Conservation (phyloP, 768 basidiomycete species). For the Strobilomyces dryophilus region DNA sequence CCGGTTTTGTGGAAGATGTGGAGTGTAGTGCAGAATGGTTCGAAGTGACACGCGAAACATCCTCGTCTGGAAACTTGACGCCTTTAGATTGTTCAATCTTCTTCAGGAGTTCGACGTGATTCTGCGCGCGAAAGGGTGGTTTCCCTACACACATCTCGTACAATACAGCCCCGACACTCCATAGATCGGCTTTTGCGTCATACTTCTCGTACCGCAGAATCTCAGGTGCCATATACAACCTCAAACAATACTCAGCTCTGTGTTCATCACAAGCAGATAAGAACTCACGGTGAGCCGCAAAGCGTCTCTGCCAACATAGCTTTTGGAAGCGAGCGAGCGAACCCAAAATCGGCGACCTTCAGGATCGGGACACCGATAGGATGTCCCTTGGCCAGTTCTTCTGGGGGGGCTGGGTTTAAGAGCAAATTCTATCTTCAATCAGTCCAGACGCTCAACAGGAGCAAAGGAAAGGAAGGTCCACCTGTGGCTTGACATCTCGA, state of each 20-base stretch:
- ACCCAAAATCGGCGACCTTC: slow-evolving; percentile 98
- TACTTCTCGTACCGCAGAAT: slow-evolving; percentile 97
- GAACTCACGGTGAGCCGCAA: slow-evolving; percentile 90
- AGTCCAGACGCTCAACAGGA: slow-evolving; percentile 1
- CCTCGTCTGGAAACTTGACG: slow-evolving; percentile 93
- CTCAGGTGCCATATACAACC: slow-evolving; percentile 98
- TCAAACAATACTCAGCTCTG: slow-evolving; percentile 25
- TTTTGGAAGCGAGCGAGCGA: slow-evolving; percentile 87
- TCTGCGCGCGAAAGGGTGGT: slow-evolving; percentile 92
- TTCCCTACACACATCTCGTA: slow-evolving; percentile 94
- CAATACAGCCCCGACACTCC: slow-evolving; percentile 96
- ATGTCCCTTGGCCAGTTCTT: slow-evolving; percentile 83
- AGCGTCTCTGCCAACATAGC: slow-evolving; percentile 96
- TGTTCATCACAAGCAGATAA: not conserved
- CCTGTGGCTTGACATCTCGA: slow-evolving; percentile 96
- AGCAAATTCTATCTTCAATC: slow-evolving; percentile 70
- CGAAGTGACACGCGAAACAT: slow-evolving; percentile 44
- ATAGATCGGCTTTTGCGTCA: slow-evolving; percentile 95
- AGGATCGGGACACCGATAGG: slow-evolving; percentile 90
- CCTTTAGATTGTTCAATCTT: slow-evolving; percentile 91
- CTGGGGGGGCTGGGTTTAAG: slow-evolving; percentile 73
- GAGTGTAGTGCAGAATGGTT: slow-evolving; percentile 25
- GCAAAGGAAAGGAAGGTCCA: slow-evolving; percentile 12
- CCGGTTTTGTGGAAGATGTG: slow-evolving; percentile 30
- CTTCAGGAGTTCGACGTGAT: slow-evolving; percentile 92